A percentile compares a stretch with the other conserved stretches of the same genome.
These are phyloP conservation scores for Miscanthus lutarioriparius DNA, from an alignment of 176 grass and related monocot species.

Conservation along the genomic window DNA sequence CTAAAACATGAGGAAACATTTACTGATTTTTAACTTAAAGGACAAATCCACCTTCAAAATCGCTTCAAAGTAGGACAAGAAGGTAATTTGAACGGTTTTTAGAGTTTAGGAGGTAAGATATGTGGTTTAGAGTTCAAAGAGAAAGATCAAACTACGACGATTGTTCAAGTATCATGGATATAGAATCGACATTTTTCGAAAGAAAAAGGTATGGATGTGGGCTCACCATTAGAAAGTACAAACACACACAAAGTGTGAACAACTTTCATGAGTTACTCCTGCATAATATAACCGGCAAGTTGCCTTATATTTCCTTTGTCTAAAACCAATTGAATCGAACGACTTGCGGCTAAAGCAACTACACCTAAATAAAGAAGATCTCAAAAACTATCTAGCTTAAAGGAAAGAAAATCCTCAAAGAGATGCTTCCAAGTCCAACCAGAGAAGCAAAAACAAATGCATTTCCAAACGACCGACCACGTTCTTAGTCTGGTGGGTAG, in stretches of 20 bases:
- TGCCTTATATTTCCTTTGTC: not conserved
- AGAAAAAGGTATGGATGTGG: not conserved
- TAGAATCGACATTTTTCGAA: not conserved
- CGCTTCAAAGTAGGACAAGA: too few relatives aligned
- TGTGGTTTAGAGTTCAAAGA: not conserved
- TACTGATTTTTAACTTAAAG: too few relatives aligned
- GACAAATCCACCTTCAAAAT: too few relatives aligned
- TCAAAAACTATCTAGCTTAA: not conserved
- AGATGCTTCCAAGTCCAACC: not conserved
- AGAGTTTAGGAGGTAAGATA: too few relatives aligned
- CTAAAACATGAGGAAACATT: too few relatives aligned
- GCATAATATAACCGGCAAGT: not conserved
- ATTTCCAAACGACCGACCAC: not conserved
- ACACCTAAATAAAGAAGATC: not conserved
- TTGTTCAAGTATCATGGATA: not conserved
- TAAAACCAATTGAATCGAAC: not conserved
- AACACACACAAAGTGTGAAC: not conserved
- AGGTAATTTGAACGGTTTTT: too few relatives aligned
- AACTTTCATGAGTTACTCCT: not conserved
- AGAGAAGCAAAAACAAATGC: not conserved
- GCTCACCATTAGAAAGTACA: not conserved
- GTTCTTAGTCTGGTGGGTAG: conserved; percentile 5
- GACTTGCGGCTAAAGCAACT: not conserved
- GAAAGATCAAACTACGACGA: not conserved
- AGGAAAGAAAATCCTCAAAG: not conserved